Evolutionary conservation across 805 yeast species (phyloP), one percentile per base, ranked within the genome.

Genomic region (Candida ortonii): DNA sequence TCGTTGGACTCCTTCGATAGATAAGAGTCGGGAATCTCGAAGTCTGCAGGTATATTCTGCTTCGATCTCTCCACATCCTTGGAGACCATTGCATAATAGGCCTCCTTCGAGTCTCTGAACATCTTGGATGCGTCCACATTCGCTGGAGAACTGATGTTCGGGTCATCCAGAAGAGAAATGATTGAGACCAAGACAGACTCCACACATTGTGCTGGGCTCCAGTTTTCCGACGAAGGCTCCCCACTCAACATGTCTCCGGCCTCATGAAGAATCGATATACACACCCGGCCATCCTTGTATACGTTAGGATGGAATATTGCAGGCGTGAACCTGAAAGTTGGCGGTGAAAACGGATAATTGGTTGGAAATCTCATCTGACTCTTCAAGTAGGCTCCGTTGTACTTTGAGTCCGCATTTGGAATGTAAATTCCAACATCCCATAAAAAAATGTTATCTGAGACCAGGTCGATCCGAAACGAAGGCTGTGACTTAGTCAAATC

Each of bases 231-330:
- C 51, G 87, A 95, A 3, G 89, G 90, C 60, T 89, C 96, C 47
- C 87, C 96, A 22, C 85, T 75, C 33, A 90, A 81, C 13, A 84
- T 84, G 56, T 88, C 95, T 16, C 96, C 97, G 12, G 90, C 84
- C 47, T 82, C 85, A 61, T 90, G 97, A 41, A 90, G 69, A 44
- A 90, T 90, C 33, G 96, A 86, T 41, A 89, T 88, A 68, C 97
- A 89, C 27, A 89, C 72, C 47, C 94, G 67, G 12, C 97, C 97
- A 61, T 89, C 96, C 41, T 86, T 75, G 64, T 90, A 90, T 36
- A 90, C 95, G 59, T 90, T 90, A 16, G 97, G 97, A 55, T 90
- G 97, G 64, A 79, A 89, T 48, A 90, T 85, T 26, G 95, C 82
- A 10, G 97, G 96, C 6, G 90, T 81, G 68, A 90, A 90, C 49